Evolutionary conservation across 768 basidiomycete species (phyloP).

Genomic region (Cyathus striatus): DNA sequence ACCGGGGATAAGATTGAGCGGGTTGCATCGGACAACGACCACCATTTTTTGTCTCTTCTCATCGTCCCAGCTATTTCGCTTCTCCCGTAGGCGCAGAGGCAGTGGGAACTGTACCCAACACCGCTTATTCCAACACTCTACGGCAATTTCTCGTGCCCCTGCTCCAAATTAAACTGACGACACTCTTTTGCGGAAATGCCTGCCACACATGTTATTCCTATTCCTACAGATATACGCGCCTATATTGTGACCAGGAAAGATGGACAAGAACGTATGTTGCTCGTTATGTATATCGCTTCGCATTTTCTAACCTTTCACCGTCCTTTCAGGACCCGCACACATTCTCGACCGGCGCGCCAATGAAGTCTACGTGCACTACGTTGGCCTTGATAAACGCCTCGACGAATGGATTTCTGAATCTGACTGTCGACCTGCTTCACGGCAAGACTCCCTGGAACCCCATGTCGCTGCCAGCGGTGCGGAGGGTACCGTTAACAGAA

Average conservation of each 20-base stretch:
- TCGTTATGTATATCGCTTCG: constrained; percentile 1
- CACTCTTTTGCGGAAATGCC: constrained; percentile 15
- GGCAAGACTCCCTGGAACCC: constrained; percentile 7
- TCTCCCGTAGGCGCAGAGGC: background rate
- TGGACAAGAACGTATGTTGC: constrained; percentile 21
- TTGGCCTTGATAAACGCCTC: constrained; percentile 63
- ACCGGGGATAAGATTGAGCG: constrained; percentile 1
- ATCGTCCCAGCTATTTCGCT: background rate
- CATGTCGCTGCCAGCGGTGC: background rate
- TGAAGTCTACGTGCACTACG: constrained; percentile 69
- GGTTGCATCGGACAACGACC: constrained; percentile 15
- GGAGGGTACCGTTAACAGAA: constrained; percentile 12
- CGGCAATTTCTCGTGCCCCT: constrained; percentile 3
- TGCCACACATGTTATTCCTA: constrained; percentile 19
- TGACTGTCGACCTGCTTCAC: constrained; percentile 25
- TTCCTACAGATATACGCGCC: constrained; percentile 17
- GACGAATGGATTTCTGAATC: constrained; percentile 68
- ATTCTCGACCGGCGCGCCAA: constrained; percentile 47
- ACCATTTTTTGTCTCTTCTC: constrained; percentile 1
- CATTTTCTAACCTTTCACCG: constrained; percentile 7
- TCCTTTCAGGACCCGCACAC: constrained; percentile 36
- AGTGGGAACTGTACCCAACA: constrained; percentile 1
- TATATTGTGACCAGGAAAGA: constrained; percentile 27
- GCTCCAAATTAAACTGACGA: background rate
- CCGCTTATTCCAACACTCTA: constrained; percentile 7